Percentiles rank a stretch among this genome's conserved stretches.
Evolutionary conservation across 345 rosid genomes (phyloP).

Genomic region (Durio zibethinus): DNA sequence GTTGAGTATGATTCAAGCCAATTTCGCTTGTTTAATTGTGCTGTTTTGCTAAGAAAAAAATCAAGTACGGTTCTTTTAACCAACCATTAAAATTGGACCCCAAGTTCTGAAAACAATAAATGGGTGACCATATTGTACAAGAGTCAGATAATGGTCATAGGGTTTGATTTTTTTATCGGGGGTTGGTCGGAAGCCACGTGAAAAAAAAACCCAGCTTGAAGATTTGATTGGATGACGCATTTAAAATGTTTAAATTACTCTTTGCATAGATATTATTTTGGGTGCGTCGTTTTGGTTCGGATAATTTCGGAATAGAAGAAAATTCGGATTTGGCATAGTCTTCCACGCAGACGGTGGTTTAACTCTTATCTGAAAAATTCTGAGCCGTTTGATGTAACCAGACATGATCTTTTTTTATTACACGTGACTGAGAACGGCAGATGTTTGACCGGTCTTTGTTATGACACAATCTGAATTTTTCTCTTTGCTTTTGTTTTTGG

Average conservation of each 20-base stretch:
- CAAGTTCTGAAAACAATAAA: conserved; percentile 1
- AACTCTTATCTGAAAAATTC: not conserved
- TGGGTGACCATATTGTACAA: conserved; percentile 13
- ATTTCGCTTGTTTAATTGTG: not conserved
- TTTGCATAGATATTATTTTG: too few relatives aligned
- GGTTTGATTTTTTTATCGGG: not conserved
- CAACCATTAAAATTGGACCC: not conserved
- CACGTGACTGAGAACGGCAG: not conserved
- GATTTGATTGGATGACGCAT: not conserved
- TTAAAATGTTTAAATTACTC: not conserved
- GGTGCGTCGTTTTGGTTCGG: too few relatives aligned
- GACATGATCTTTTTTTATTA: too few relatives aligned
- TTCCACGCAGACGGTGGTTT: not conserved
- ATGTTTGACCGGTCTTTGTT: conserved; percentile 1
- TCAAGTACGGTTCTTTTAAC: conserved; percentile 1
- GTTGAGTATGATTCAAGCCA: conserved; percentile 35
- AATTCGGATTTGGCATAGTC: not conserved
- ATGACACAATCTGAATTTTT: not conserved
- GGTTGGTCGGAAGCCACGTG: not conserved
- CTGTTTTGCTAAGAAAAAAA: not conserved
- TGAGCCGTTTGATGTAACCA: not conserved
- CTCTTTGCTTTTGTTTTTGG: not conserved
- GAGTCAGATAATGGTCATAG: conserved; percentile 16
- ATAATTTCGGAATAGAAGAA: too few relatives aligned
- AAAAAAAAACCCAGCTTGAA: not conserved